Percentiles rank a stretch among this genome's conserved stretches.
Conservation (phyloP, 1,284 basidiomycete genomes). For the Tilletiaria anomala region DNA sequence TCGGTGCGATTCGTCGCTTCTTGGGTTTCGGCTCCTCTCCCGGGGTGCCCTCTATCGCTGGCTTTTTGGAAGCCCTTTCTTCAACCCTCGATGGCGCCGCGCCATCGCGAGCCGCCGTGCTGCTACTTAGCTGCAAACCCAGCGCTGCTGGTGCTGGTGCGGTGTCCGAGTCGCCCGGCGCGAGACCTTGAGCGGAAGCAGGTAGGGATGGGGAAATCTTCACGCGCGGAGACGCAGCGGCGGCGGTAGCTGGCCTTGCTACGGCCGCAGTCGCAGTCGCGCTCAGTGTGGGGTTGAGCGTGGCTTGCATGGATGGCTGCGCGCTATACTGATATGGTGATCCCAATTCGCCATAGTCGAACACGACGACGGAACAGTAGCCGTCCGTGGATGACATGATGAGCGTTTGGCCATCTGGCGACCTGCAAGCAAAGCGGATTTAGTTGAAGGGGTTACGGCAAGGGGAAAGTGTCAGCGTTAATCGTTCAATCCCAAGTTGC, state of each 20-base stretch:
- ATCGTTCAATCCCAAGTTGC: too few species aligned
- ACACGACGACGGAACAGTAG: conserved; percentile 80
- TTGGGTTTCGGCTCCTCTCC: conserved; percentile 53
- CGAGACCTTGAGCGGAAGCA: background rate
- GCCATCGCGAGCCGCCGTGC: conserved; percentile 12
- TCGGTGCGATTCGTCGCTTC: conserved; percentile 70
- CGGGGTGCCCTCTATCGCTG: too few species aligned
- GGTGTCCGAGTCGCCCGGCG: background rate
- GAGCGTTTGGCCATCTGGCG: conserved; percentile 82
- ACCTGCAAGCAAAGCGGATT: conserved; percentile 48
- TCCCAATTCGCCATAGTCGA: conserved; percentile 69
- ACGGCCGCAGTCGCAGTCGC: conserved; percentile 8
- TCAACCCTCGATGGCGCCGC: conserved; percentile 30
- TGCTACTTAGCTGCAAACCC: conserved; percentile 1
- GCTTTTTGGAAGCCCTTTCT: too few species aligned
- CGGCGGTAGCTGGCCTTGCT: background rate
- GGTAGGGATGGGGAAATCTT: conserved; percentile 4
- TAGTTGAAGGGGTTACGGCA: background rate
- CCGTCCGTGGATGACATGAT: conserved; percentile 86
- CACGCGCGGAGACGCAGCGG: conserved; percentile 4
- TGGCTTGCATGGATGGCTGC: conserved; percentile 18
- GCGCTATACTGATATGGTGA: conserved; percentile 42
- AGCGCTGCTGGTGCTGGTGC: conserved; percentile 6
- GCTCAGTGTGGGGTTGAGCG: conserved; percentile 6
- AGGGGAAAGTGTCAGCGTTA: too few species aligned